Base-by-base conservation (phyloP, 768 basidiomycete genomes). In the Termitomyces sp. region DNA sequence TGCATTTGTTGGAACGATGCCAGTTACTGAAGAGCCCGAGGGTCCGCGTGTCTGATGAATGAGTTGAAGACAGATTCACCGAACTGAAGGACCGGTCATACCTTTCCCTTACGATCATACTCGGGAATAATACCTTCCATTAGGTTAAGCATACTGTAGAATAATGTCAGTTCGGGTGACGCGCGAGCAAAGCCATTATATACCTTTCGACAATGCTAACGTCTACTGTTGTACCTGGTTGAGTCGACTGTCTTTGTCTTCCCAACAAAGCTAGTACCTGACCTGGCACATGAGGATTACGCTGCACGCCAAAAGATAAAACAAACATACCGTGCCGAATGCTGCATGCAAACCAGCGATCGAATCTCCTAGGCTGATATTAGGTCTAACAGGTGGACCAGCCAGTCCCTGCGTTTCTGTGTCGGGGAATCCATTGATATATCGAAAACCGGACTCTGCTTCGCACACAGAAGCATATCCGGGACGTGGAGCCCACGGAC, bases 61-160 rank as follows among this genome's bases (percentile, higher is more conserved):
- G 5, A n/a, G 13, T 51, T 4, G 45, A n/a, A 9, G 10, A 3
- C n/a, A n/a, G 24, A 42, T 40, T 48, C 44, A 56, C 43, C 24
- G 16, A 22, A 14, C 6, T 22, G 12, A 46, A 24, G 24, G 26
- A 13, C 24, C 20, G 26, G 39, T 32, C 67, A 43, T 61, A 85
- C 86, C 72, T 85, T 86, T 56, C 81, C 81, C 67, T 86, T 88
- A 53, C 87, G 83, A 66, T 88, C 86, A 56, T 86, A 88, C 69
- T 87, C 88, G 12, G 88, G 88, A 48, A 88, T 83, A 58, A 89
- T 82, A 2, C 88, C 87, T 64, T 89, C 88, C 88, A 88, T 89
- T 48, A 88, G 70, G 64, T 88, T 89, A 4, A 89, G 70, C 87
- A 89, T 88, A 64, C 87, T 89, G 56, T 10, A 36, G 26, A 45